These are phyloP conservation scores for Eucalyptus cloeziana DNA, from an alignment of 345 rosid genomes.

Conservation along the genomic window DNA sequence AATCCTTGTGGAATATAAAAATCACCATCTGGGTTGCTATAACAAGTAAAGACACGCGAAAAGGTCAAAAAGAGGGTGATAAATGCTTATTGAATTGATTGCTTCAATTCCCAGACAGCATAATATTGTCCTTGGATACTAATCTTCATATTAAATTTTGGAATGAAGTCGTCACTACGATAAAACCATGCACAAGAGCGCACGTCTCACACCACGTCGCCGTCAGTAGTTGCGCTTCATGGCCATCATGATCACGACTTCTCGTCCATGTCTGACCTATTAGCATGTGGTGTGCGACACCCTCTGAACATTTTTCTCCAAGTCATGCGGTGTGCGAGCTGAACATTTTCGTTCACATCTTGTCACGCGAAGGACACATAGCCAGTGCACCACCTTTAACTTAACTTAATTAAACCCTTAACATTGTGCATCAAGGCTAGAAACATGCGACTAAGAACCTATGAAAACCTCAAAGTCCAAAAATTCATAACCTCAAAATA, in stretches of 20 bases:
- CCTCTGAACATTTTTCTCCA: neutral
- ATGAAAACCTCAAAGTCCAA: neutral
- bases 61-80: too few relatives aligned
- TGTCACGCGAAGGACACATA: neutral
- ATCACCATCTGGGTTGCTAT: neutral
- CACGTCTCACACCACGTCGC: fast-evolving
- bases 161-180: too few relatives aligned
- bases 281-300: neutral
- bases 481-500: neutral
- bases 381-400: neutral
- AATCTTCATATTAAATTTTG: fast-evolving
- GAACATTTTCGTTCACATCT: neutral
- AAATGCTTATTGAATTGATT: too few relatives aligned
- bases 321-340: fast-evolving
- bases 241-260: neutral
- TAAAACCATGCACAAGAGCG: neutral
- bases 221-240: fast-evolving
- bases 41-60: fast-evolving
- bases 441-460: neutral
- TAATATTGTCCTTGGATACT: neutral
- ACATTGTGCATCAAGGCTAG: neutral
- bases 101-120: neutral
- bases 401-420: neutral
- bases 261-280: neutral
- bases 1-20: neutral